These are phyloP conservation scores for Boletales sp. DNA, from an alignment of 768 basidiomycete genomes.

Conservation along the genomic window DNA sequence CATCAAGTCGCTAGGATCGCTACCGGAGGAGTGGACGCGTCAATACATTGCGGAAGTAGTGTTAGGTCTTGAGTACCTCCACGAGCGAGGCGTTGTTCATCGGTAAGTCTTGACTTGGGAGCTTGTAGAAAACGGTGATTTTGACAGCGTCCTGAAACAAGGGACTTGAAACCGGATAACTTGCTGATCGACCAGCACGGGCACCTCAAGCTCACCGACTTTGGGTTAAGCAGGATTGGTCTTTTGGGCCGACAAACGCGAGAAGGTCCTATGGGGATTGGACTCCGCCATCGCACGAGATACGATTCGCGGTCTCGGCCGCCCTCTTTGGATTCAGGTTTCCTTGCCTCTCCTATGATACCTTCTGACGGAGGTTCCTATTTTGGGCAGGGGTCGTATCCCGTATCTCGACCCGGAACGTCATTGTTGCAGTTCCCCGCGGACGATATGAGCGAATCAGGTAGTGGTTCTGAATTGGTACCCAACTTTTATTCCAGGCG, in stretches of 20 bases:
- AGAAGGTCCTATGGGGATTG: constrained; percentile 47
- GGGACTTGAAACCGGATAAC: constrained; percentile 98
- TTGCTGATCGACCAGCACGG: constrained; percentile 95
- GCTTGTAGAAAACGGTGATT: neutral
- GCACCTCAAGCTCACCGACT: constrained; percentile 97
- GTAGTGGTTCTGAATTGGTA: constrained; percentile 73
- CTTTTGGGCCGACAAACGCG: constrained; percentile 95
- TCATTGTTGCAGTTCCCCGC: constrained; percentile 65
- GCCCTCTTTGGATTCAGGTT: constrained; percentile 76
- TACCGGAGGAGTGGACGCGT: constrained; percentile 96
- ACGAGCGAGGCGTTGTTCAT: constrained; percentile 92
- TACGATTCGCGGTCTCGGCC: constrained; percentile 72
- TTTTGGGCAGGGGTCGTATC: constrained; percentile 65
- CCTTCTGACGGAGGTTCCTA: constrained; percentile 74
- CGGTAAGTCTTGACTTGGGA: constrained; percentile 54
- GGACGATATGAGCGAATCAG: constrained; percentile 87
- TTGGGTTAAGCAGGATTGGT: constrained; percentile 95
- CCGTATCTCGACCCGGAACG: constrained; percentile 55
- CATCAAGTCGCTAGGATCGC: constrained; percentile 89
- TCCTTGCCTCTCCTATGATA: constrained; percentile 73
- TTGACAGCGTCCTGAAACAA: constrained; percentile 30
- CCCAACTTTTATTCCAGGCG: constrained; percentile 53
- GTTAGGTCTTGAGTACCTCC: constrained; percentile 94
- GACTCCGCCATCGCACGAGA: constrained; percentile 51
- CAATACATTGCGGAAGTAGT: constrained; percentile 97